These are phyloP conservation scores for Trichoderma sp. DNA, from an alignment of 2,329 filamentous ascomycete species.

Conservation along the genomic window DNA sequence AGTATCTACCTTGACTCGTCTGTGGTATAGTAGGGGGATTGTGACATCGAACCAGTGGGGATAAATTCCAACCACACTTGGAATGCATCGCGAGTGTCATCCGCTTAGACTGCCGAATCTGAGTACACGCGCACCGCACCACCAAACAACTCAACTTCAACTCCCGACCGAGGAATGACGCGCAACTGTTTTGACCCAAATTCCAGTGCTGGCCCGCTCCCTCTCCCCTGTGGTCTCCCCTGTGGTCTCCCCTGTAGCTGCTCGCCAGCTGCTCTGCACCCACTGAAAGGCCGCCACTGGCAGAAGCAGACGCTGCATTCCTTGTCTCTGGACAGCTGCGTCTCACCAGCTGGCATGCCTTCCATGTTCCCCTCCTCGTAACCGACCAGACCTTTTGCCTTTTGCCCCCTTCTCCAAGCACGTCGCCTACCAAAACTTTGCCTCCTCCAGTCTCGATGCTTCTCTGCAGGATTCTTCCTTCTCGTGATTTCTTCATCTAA, in stretches of 20 bases:
- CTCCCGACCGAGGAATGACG: background rate
- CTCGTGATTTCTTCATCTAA: background rate
- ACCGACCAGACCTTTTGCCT: background rate
- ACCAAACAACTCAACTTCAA: background rate
- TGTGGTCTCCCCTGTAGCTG: background rate
- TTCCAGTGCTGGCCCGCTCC: slow-evolving; percentile 21
- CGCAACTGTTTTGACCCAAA: slow-evolving; percentile 12
- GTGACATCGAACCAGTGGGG: background rate
- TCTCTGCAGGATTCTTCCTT: slow-evolving; percentile 1
- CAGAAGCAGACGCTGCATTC: slow-evolving; percentile 26
- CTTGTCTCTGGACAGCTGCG: slow-evolving; percentile 14
- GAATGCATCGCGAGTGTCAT: slow-evolving; percentile 21
- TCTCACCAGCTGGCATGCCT: slow-evolving; percentile 15
- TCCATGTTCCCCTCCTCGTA: slow-evolving; percentile 3
- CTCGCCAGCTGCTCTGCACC: slow-evolving; percentile 13
- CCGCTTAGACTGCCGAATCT: background rate
- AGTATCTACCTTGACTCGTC: background rate
- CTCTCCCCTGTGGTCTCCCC: background rate
- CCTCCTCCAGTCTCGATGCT: slow-evolving; percentile 7
- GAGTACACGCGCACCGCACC: background rate
- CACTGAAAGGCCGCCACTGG: slow-evolving; percentile 19
- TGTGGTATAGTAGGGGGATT: background rate
- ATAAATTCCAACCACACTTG: slow-evolving; percentile 18
- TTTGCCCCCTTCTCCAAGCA: background rate
- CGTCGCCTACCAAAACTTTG: slow-evolving; percentile 16